Evolutionary conservation across 257 asterid genomes (phyloP).

Genomic region (Voacanga thouarsii): DNA sequence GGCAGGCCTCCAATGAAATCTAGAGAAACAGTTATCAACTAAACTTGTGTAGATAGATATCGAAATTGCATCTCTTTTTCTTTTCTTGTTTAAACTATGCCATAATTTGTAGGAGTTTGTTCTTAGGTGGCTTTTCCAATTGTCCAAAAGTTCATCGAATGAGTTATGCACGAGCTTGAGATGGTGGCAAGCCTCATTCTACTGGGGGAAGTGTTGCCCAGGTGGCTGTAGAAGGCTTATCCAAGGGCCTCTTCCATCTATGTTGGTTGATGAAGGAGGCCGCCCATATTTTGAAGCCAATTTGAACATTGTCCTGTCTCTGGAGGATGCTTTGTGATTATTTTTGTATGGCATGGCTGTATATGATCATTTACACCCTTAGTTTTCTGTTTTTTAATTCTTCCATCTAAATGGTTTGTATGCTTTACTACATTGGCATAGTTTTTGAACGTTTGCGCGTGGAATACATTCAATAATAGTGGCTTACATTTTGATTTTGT

Average conservation of each 20-base stretch:
- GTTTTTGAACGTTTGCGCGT: neutral
- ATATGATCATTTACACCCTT: constrained; percentile 12
- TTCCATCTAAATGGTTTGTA: constrained; percentile 1
- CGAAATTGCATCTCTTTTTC: constrained; percentile 6
- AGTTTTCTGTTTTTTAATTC: neutral
- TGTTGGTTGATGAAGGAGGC: neutral
- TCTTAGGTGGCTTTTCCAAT: constrained; percentile 8
- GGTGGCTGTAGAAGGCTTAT: neutral
- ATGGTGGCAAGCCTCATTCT: constrained; percentile 3
- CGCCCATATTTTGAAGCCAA: neutral
- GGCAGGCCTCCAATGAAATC: constrained; percentile 14
- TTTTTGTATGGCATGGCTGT: constrained; percentile 20
- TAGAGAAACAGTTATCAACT: constrained; percentile 21
- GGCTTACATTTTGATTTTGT: neutral
- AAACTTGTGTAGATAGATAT: constrained; percentile 41
- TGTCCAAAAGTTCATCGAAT: neutral
- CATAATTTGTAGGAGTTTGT: neutral
- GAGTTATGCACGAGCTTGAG: constrained; percentile 4
- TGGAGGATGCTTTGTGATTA: constrained; percentile 3
- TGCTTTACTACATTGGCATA: neutral
- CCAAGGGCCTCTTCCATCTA: neutral
- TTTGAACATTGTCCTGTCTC: constrained; percentile 2
- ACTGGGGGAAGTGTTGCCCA: neutral
- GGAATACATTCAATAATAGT: neutral
- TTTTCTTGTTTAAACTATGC: constrained; percentile 4